These are phyloP conservation scores for Serendipita vermifera DNA, from an alignment of 768 basidiomycete genomes.

Conservation along the genomic window DNA sequence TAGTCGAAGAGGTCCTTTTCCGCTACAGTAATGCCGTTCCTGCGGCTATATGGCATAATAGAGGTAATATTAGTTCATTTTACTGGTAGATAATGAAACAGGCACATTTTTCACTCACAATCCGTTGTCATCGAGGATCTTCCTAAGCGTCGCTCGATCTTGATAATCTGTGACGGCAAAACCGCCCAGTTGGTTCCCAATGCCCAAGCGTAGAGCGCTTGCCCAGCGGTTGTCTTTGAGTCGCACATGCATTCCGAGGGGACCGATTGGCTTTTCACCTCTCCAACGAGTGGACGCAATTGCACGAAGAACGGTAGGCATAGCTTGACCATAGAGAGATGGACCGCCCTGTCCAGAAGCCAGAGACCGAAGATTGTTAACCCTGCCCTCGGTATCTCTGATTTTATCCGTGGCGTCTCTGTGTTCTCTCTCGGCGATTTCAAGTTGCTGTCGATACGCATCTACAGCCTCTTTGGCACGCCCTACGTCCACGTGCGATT, in stretches of 20 bases:
- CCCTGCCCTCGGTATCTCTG: neutral
- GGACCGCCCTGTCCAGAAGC: neutral
- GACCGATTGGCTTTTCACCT: conserved; percentile 59
- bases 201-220: conserved; percentile 45
- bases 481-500: neutral
- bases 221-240: conserved; percentile 60
- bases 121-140: conserved; percentile 24
- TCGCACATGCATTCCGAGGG: conserved; percentile 67
- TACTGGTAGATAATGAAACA: too few relatives aligned
- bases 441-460: neutral
- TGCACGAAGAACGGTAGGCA: conserved; percentile 31
- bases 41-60: conserved; percentile 26
- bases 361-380: neutral
- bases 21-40: conserved; percentile 46
- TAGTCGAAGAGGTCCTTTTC: conserved; percentile 75
- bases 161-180: conserved; percentile 63
- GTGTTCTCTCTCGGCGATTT: conserved; percentile 9
- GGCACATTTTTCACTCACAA: neutral
- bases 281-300: conserved; percentile 45
- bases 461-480: neutral
- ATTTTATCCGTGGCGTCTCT: conserved; percentile 2
- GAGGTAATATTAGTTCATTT: too few relatives aligned
- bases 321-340: neutral
- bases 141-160: conserved; percentile 46
- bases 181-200: conserved; percentile 45